These are phyloP conservation scores for Prunus dulcis DNA, from an alignment of 306 rosid genomes.

Conservation along the genomic window DNA sequence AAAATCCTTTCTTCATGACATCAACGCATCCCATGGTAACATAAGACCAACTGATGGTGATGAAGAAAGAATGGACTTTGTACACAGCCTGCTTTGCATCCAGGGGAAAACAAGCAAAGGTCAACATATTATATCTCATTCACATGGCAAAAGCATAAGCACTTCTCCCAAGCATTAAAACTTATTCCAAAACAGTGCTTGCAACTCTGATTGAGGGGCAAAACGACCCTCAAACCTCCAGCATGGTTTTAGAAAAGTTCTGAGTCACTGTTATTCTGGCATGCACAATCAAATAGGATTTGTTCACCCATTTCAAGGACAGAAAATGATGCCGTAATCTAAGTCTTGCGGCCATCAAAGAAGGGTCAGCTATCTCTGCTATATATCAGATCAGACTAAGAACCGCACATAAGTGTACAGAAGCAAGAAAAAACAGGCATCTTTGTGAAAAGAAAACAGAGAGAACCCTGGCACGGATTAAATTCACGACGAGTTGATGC, in stretches of 20 bases:
- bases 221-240: neutral
- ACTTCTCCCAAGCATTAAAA: neutral
- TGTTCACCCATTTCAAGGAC: slow-evolving; percentile 4
- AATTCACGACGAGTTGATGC: slow-evolving; percentile 35
- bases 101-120: neutral
- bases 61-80: neutral
- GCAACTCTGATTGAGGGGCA: neutral
- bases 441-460: slow-evolving; percentile 6
- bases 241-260: neutral
- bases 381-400: slow-evolving; percentile 30
- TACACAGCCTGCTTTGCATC: slow-evolving; percentile 1
- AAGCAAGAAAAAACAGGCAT: slow-evolving; percentile 28
- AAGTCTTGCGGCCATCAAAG: slow-evolving; percentile 30
- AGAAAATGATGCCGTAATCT: slow-evolving; percentile 1
- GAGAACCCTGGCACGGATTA: slow-evolving; percentile 25
- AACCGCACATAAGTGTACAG: slow-evolving; percentile 11
- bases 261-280: neutral
- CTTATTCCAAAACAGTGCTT: neutral
- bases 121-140: neutral
- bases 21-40: neutral
- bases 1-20: neutral
- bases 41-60: neutral
- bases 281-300: neutral
- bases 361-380: slow-evolving; percentile 39
- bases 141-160: neutral